Evolutionary conservation across 1,139 yeast genomes (phyloP), one percentile per base, ranked within the genome.

Genomic region (Pichia sorboxylosa): DNA sequence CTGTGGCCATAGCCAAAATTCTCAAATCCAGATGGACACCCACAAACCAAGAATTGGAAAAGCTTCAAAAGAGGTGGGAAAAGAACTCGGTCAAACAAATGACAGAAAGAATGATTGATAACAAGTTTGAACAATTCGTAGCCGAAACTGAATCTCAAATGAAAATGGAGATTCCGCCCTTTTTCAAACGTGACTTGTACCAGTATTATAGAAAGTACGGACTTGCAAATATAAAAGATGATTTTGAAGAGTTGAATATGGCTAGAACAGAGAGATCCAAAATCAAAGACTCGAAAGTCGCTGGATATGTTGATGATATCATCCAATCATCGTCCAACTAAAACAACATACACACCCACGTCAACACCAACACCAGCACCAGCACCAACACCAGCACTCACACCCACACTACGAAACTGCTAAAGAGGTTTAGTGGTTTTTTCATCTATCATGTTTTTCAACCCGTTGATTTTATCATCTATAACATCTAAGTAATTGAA

Each of bases 1-100:
- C 94, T 0, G 94, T 85, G 44, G 83, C 92, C 0, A 69, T 85
- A 2, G 59, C 95, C 37, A 65, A 95, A 40, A 83, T 87, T 9
- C 53, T 87, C 40, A 75, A 70, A 48, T 75, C 93, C 6, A 70
- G 66, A 24, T 87, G 94, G 94, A 57, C 56, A 15, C 95, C 95
- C 2, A 55, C 54, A 2, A 66, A 60, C 2, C 63, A 60, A 4
- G 78, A 73, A 30, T 73, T 68, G 34, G 39, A 22, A 1, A 40
- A 30, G 27, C 34, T 42, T 24, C 41, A 47, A 25, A 30, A 31
- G 16, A 45, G 47, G 31, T 51, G 51, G 49, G 44, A 42, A 24
- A 39, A 28, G 16, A 38, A 45, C 16, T 40, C 49, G 3, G 33
- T 34, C 23, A 34, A 37, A n/a, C 39, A 42, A 24, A 39, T 43